phyloP scores from a whole-genome alignment of 257 asterid species.

The Thymus mandschuricus region DNA sequence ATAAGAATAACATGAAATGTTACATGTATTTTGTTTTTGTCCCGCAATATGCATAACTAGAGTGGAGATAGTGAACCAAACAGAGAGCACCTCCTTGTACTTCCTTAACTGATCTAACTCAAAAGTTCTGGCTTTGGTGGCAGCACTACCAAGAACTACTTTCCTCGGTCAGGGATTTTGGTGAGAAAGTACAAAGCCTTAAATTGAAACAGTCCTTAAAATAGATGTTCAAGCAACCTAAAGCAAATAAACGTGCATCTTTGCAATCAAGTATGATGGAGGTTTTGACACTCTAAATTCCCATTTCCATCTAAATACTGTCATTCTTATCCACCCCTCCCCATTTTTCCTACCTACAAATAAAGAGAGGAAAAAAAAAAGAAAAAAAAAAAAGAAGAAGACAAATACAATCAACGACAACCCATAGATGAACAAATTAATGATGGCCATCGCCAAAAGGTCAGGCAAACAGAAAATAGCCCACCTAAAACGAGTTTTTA shows the following conservation, averaged over 20 bases:
- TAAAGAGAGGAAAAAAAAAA: not conserved
- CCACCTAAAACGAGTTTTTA: constrained; percentile 19
- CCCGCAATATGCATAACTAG: constrained; percentile 11
- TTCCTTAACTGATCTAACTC: constrained; percentile 28
- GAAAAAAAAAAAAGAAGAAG: no score
- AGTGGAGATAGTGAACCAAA: constrained; percentile 21
- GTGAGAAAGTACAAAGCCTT: constrained; percentile 22
- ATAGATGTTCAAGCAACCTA: constrained; percentile 20
- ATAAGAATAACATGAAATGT: constrained; percentile 1
- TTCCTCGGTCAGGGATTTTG: constrained; percentile 23
- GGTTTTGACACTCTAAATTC: constrained; percentile 3
- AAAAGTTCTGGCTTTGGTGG: constrained; percentile 26
- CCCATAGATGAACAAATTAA: constrained; percentile 1
- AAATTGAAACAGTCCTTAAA: constrained; percentile 19
- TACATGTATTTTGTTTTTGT: not conserved
- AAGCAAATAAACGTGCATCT: constrained; percentile 9
- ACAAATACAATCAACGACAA: constrained; percentile 1
- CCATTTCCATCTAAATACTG: not conserved
- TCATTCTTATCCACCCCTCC: no score
- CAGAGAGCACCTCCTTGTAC: constrained; percentile 25
- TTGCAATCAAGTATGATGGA: constrained; percentile 7
- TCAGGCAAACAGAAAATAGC: constrained; percentile 17
- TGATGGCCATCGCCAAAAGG: constrained; percentile 16
- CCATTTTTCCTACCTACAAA: no score
- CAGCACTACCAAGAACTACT: constrained; percentile 33